phyloP scores from a whole-genome alignment of 768 basidiomycete genomes.

The Termitomyces sp. region DNA sequence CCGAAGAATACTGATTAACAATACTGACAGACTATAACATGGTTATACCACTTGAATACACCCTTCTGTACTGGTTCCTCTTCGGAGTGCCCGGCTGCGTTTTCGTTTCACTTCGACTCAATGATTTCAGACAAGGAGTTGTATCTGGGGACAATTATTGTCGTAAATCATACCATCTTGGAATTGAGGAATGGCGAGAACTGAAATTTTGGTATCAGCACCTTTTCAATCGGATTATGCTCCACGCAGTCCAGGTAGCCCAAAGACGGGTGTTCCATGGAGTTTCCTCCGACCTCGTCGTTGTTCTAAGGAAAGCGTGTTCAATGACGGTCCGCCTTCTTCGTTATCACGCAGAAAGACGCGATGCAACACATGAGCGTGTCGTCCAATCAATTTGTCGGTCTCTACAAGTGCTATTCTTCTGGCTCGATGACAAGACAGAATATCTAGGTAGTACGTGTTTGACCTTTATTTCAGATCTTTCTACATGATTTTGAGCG shows the following conservation, averaged over 20 bases:
- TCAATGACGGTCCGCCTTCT: conserved; percentile 24
- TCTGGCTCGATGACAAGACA: conserved; percentile 18
- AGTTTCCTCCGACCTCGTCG: conserved; percentile 14
- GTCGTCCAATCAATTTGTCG: conserved; percentile 22
- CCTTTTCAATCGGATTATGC: conserved; percentile 21
- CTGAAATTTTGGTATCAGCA: conserved; percentile 19
- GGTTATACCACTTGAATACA: conserved; percentile 43
- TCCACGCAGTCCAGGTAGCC: conserved; percentile 7
- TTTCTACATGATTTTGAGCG: neutral
- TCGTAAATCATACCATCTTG: conserved; percentile 7
- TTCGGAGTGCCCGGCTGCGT: conserved; percentile 3
- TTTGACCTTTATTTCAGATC: neutral
- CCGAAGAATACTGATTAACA: neutral
- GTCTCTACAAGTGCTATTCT: conserved; percentile 29
- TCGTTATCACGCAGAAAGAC: conserved; percentile 14
- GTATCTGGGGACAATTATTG: conserved; percentile 2
- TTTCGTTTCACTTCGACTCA: neutral
- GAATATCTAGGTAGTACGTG: conserved; percentile 23
- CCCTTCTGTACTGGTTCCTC: conserved; percentile 11
- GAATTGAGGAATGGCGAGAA: neutral
- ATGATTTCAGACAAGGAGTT: conserved; percentile 4
- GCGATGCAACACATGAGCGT: conserved; percentile 13
- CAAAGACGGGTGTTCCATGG: conserved; percentile 2
- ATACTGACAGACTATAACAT: conserved; percentile 43
- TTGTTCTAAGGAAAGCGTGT: conserved; percentile 27